These are phyloP conservation scores for Moricandia arvensis DNA, from an alignment of 345 rosid genomes.

Conservation along the genomic window DNA sequence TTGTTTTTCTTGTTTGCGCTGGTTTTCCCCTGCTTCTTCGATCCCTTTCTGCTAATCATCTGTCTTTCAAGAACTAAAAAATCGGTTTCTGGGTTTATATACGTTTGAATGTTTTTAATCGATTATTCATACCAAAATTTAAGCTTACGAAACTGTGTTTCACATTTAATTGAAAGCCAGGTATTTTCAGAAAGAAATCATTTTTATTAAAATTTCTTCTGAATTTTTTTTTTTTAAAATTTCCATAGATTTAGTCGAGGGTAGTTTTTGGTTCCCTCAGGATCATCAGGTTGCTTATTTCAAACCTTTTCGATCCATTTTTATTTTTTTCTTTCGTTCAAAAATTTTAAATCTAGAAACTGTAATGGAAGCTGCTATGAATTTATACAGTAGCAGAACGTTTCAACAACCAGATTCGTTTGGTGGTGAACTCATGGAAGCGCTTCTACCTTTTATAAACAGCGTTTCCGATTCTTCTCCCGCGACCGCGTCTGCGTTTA, in stretches of 20 bases:
- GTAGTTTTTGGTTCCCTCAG: constrained; percentile 64
- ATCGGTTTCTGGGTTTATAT: constrained; percentile 37
- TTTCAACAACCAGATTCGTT: constrained; percentile 43
- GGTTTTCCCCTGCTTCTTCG: constrained; percentile 54
- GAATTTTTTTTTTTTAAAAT: background rate
- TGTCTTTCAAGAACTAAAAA: constrained; percentile 1
- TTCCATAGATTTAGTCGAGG: constrained; percentile 47
- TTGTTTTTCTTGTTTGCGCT: constrained; percentile 28
- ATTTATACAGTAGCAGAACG: constrained; percentile 51
- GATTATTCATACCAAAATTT: constrained; percentile 21
- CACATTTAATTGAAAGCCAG: background rate
- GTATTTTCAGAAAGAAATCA: constrained; percentile 74
- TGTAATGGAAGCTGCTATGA: constrained; percentile 60
- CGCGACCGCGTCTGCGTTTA: constrained; percentile 22
- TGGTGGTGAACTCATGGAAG: constrained; percentile 77
- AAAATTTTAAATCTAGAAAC: background rate
- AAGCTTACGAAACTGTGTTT: constrained; percentile 50
- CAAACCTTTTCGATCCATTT: constrained; percentile 52
- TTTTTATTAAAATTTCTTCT: background rate
- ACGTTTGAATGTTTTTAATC: background rate
- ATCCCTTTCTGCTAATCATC: constrained; percentile 78
- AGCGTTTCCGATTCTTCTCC: constrained; percentile 47
- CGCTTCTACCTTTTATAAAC: constrained; percentile 85
- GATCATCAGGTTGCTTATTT: constrained; percentile 70
- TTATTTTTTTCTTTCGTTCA: constrained; percentile 32